Base-by-base conservation (phyloP, 371 early-diverging fungal species). In the Nematocida ironsii region DNA sequence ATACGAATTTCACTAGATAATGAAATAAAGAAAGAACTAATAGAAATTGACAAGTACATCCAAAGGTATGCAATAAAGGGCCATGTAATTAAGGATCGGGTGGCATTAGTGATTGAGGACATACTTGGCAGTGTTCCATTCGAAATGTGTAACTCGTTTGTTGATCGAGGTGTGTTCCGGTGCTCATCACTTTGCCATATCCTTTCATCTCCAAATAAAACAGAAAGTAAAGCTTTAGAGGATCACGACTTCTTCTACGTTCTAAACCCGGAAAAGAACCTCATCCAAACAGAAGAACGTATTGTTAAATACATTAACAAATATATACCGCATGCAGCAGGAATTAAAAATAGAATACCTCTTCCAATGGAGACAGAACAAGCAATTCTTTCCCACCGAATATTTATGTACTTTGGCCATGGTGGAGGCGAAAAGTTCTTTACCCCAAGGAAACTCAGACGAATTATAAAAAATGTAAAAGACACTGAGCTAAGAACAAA, bases 361-460 rank as follows among this genome's bases (percentile, higher is more conserved):
- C 33, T 25, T 9, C 66, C 74, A 27, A 25, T 74, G 27, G 74
- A 74, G 33, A 56, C 62, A 55, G 74, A 74, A 44, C 48, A 74
- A 25, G 50, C 33, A 23, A 74, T 74, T 20, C 27, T 33, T 4
- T 39, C 42, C 2, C 42, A 56, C 42, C 55, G 84, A 18, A 20
- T 83, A 3, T 82, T 85, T 67, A 39, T 87, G 44, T 95, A 97
- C 87, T 94, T 96, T 90, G 99, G 98, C 1, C 99, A 98, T 86
- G 94, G 95, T 52, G 93, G 93, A 6, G 97, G 94, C 0, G 94
- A 93, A 83, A 90, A 91, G 58, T 93, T 93, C 80, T 87, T 94
- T 47, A 62, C 67, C 27, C 50, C 57, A 2, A 64, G 70, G 50
- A 66, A 44, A 3, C 55, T 74, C 7, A 55, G 39, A 25, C 39